Percentiles rank a stretch among this genome's conserved stretches.
phyloP scores from a whole-genome alignment of 2,329 filamentous ascomycete species.

The Trichoderma hamatum region DNA sequence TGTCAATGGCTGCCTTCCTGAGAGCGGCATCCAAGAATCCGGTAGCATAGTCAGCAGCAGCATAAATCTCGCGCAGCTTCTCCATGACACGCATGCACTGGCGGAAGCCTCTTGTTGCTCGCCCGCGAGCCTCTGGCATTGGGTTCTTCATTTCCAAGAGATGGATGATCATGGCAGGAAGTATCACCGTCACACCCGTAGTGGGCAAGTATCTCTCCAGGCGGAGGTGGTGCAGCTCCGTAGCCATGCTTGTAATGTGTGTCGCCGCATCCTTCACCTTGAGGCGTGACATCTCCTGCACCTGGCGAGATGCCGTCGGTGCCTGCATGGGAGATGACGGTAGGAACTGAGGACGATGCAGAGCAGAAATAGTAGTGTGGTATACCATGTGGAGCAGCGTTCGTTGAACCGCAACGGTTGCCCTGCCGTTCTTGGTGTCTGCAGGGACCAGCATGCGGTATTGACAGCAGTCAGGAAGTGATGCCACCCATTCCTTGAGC shows the following conservation, averaged over 20 bases:
- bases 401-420: conserved; percentile 69
- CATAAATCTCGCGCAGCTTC: conserved; percentile 83
- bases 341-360: conserved; percentile 89
- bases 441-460: conserved; percentile 61
- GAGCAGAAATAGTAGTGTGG: conserved; percentile 84
- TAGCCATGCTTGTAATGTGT: conserved; percentile 83
- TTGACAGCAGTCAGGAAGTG: conserved; percentile 70
- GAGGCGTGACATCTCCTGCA: conserved; percentile 79
- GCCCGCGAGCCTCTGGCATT: conserved; percentile 69
- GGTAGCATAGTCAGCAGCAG: conserved; percentile 93
- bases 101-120: conserved; percentile 78
- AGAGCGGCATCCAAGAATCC: conserved; percentile 92
- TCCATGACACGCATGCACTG: conserved; percentile 93
- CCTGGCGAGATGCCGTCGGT: conserved; percentile 61
- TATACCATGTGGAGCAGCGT: conserved; percentile 94
- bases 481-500: conserved; percentile 74
- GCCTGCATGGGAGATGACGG: conserved; percentile 65
- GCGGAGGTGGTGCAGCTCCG: conserved; percentile 71
- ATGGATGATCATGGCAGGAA: conserved; percentile 93
- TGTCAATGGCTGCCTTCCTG: conserved; percentile 79
- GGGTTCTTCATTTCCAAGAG: conserved; percentile 89
- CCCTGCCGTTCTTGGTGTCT: conserved; percentile 62
- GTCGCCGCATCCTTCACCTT: conserved; percentile 82
- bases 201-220: conserved; percentile 83
- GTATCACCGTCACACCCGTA: conserved; percentile 85